phyloP scores from a whole-genome alignment of 768 basidiomycete species.

The Mycena venus region DNA sequence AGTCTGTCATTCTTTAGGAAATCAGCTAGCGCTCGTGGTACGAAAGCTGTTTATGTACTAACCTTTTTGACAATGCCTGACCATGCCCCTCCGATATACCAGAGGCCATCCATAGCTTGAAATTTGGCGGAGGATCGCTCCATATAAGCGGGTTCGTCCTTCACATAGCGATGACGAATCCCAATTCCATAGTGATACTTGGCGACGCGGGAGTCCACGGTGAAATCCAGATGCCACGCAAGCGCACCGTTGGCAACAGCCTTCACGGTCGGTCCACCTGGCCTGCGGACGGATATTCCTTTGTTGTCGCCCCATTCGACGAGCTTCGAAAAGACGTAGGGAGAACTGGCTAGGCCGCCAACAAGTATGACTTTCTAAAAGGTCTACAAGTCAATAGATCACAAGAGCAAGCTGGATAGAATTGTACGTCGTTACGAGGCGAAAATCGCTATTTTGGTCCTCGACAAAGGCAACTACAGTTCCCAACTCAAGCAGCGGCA shows the following conservation, averaged over 20 bases:
- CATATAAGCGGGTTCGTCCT: too few species aligned
- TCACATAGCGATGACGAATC: conserved; percentile 10
- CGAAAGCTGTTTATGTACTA: too few species aligned
- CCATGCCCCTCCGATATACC: conserved; percentile 35
- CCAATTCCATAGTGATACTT: conserved; percentile 42
- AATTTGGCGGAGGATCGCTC: too few species aligned
- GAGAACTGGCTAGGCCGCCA: conserved; percentile 45
- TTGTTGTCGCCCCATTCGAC: conserved; percentile 33
- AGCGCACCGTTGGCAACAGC: conserved; percentile 47
- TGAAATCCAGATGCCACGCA: conserved; percentile 43
- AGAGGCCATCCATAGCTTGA: conserved; percentile 28
- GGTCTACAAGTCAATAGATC: too few species aligned
- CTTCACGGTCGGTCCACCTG: conserved; percentile 42
- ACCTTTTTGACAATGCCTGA: conserved; percentile 41
- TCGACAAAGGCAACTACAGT: background rate
- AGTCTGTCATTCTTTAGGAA: too few species aligned
- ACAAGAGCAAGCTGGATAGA: too few species aligned
- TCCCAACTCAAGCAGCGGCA: conserved; percentile 1
- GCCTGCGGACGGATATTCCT: conserved; percentile 36
- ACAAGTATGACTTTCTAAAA: conserved; percentile 45
- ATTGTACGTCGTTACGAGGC: too few species aligned
- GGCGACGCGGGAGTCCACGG: conserved; percentile 38
- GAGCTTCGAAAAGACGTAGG: conserved; percentile 41
- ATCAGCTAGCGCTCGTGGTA: too few species aligned
- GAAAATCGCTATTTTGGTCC: background rate